Evolutionary conservation across 768 basidiomycete species (phyloP), one percentile per base, ranked within the genome.

Genomic region (Hysterangium stoloniferum): DNA sequence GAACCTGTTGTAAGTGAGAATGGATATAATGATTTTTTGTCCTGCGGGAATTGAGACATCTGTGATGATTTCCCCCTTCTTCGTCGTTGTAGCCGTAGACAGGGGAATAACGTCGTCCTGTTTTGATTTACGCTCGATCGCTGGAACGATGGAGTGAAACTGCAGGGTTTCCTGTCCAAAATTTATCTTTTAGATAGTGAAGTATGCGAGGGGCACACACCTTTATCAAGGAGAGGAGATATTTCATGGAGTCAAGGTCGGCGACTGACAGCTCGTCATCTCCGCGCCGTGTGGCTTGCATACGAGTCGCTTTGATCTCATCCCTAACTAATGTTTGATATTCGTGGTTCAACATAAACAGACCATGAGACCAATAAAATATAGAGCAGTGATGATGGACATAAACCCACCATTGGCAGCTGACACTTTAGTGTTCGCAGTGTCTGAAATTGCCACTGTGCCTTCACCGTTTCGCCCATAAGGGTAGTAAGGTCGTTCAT

Each of bases 31-130:
- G 8, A 81, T 64, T 43, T 74, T 74, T 28, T 69, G 71, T 8
- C 76, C 75, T 53, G 75, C 73, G 1, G 75, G 71, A 20, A 82
- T 64, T 4, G 72, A 68, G 11, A 82, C 44, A 45, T 75, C 66
- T 8, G 57, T 61, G 34, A 76, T 59, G 8, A 65, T 47, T 48
- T 71, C 64, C 4, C 79, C 80, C 1, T 69, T 68, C 19, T 64
- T 64, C 2, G 71, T 73, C 48, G 55, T 64, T 41, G 81, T 70
- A 1, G 79, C 77, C 48, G 63, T 70, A 6, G 77, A 73, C 32
- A 86, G 70, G 0, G 84, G 80, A 19, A 86, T 59, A 27, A 79
- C 59, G 48, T 81, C 76, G 55, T 85, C 80, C 19, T 64, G 61
- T 1, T 61, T 66, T 0, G 80, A 69, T 47, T 71, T 64, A 19